These are phyloP conservation scores for Herpetospermum pedunculosum DNA, from an alignment of 306 rosid genomes.

Conservation along the genomic window DNA sequence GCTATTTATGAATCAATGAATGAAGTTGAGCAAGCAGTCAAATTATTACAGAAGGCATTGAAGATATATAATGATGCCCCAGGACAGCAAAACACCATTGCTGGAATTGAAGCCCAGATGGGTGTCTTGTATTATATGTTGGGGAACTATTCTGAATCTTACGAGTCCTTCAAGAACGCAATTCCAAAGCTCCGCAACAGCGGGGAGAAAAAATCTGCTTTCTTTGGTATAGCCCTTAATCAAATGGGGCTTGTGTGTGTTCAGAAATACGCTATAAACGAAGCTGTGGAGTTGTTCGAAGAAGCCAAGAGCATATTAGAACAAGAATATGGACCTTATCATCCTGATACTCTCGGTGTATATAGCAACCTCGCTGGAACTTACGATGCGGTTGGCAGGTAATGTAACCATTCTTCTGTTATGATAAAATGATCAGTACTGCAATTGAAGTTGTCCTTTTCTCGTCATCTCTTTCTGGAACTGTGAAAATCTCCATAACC, in stretches of 20 bases:
- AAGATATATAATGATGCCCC: conserved; percentile 53
- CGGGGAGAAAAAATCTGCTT: conserved; percentile 80
- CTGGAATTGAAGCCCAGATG: conserved; percentile 94
- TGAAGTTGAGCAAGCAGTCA: conserved; percentile 65
- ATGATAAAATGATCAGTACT: neutral
- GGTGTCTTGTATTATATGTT: conserved; percentile 74
- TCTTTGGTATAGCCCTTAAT: conserved; percentile 79
- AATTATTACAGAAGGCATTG: conserved; percentile 55
- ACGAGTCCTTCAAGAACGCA: conserved; percentile 53
- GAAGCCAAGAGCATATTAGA: conserved; percentile 63
- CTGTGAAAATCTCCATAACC: neutral
- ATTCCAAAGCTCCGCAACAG: conserved; percentile 61
- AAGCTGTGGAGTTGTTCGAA: conserved; percentile 70
- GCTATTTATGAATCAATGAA: conserved; percentile 84
- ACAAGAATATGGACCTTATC: conserved; percentile 67
- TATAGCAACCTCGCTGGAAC: conserved; percentile 93
- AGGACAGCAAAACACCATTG: conserved; percentile 69
- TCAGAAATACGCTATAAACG: conserved; percentile 40
- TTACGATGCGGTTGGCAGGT: conserved; percentile 95
- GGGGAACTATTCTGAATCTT: conserved; percentile 59
- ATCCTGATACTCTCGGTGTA: conserved; percentile 84
- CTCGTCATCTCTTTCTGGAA: neutral
- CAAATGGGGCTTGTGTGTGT: conserved; percentile 94
- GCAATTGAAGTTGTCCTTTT: neutral
- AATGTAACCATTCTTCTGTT: neutral